A percentile compares a stretch with the other conserved stretches of the same genome.
Evolutionary conservation across 768 basidiomycete genomes (phyloP).

Genomic region (Pisolithus albus): DNA sequence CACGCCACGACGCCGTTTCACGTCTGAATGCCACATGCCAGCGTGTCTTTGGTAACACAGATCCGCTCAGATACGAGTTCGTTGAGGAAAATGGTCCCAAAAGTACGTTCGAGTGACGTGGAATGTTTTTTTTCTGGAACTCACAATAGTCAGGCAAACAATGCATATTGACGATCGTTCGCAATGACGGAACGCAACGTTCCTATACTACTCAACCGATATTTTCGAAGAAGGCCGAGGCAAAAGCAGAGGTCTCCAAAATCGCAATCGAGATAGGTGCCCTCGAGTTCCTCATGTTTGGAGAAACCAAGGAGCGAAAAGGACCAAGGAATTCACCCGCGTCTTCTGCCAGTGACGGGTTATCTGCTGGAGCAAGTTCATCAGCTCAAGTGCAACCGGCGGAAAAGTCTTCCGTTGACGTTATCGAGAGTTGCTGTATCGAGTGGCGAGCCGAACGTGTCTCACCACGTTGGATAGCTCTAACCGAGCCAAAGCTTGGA

Average conservation of each 20-base stretch:
- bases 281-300: constrained; percentile 47
- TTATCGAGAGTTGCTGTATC: constrained; percentile 49
- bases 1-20: constrained; percentile 20
- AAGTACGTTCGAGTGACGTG: constrained; percentile 22
- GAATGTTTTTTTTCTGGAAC: not conserved
- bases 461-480: constrained; percentile 46
- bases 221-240: constrained; percentile 44
- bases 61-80: constrained; percentile 42
- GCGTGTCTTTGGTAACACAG: constrained; percentile 34
- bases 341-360: constrained; percentile 20
- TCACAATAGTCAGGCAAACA: constrained; percentile 39
- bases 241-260: constrained; percentile 44
- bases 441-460: constrained; percentile 50
- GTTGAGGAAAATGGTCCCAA: constrained; percentile 33
- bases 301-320: constrained; percentile 33
- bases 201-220: constrained; percentile 47
- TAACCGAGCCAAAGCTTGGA: constrained; percentile 39
- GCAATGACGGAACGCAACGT: constrained; percentile 43
- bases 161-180: constrained; percentile 56
- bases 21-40: constrained; percentile 39
- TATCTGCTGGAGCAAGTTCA: not conserved
- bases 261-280: constrained; percentile 56
- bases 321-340: constrained; percentile 26
- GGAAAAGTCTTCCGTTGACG: constrained; percentile 19
- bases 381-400: not conserved